Evolutionary conservation across 2,329 filamentous ascomycete genomes (phyloP), one percentile per base, ranked within the genome.

Genomic region (Stachybotrys echinatus): DNA sequence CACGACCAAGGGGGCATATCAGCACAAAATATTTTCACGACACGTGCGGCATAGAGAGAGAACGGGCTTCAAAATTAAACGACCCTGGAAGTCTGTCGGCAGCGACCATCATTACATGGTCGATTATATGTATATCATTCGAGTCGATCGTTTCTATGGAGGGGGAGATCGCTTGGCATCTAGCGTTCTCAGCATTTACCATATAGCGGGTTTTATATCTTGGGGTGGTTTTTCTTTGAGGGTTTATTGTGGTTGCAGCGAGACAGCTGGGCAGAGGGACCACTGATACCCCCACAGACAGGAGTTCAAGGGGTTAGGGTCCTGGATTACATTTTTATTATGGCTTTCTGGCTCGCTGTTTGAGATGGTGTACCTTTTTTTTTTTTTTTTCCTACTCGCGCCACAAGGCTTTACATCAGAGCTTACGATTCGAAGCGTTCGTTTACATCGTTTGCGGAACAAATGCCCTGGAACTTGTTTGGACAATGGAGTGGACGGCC

Each of bases 1-100:
- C n/a, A n/a, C n/a, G n/a, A n/a, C n/a, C n/a, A n/a, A n/a, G n/a
- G n/a, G n/a, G 27, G 14, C 27, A 34, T 14, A 8, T 34, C 5
- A 34, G 10, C 14, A 34, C 27, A 34, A 8, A 8, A 38, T 45
- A 50, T 40, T 40, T 40, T 53, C 17, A 62, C 52, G 58, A 52
- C 55, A 55, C 55, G 51, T 54, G 50, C 52, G 57, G 59, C 52
- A 62, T 62, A 62, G 59, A 61, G 56, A 58, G 56, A 58, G 61
- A n/a, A 40, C 10, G n/a, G 38, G 38, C 19, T 18, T 18, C 10
- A 40, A 40, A 40, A 40, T 40, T 18, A n/a, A 34, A 34, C 10
- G 10, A 34, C 14, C 27, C 27, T 34, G 27, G 10, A 34, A 34
- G 10, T 34, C 14, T 14, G 10, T 34, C 27, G 27, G 27, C 27